Conservation (phyloP, 306 rosid genomes). For the Rubus parviflorus region DNA sequence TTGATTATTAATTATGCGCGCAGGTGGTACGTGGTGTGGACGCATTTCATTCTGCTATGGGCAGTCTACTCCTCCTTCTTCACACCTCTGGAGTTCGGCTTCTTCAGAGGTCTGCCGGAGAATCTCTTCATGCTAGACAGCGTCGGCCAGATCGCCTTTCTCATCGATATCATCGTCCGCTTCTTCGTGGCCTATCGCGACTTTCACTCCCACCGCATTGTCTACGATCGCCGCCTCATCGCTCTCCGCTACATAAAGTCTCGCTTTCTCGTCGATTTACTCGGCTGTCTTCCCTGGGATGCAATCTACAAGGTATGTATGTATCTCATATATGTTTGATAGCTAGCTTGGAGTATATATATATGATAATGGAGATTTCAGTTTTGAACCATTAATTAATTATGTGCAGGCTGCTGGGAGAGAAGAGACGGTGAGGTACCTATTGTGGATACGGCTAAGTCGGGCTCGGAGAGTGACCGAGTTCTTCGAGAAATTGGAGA, state of each 20-base stretch:
- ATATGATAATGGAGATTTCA: not conserved
- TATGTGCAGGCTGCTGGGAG: slow-evolving; percentile 42
- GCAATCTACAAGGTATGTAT: slow-evolving; percentile 51
- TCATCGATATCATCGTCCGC: slow-evolving; percentile 46
- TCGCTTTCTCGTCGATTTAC: slow-evolving; percentile 51
- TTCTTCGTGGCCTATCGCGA: slow-evolving; percentile 57
- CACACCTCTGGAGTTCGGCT: slow-evolving; percentile 72
- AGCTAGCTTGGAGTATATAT: too few relatives aligned
- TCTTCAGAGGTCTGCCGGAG: slow-evolving; percentile 62
- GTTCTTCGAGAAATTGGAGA: slow-evolving; percentile 53
- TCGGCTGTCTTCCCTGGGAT: slow-evolving; percentile 68
- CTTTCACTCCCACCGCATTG: slow-evolving; percentile 41
- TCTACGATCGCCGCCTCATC: slow-evolving; percentile 39
- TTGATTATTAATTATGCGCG: not conserved
- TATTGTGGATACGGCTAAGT: slow-evolving; percentile 55
- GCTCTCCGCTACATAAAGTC: slow-evolving; percentile 58
- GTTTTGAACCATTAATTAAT: not conserved
- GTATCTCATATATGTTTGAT: not conserved
- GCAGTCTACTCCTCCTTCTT: slow-evolving; percentile 69
- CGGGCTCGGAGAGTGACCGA: slow-evolving; percentile 52
- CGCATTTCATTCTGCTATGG: slow-evolving; percentile 61
- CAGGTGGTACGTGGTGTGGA: slow-evolving; percentile 67
- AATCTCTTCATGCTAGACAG: slow-evolving; percentile 64
- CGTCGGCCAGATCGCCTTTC: slow-evolving; percentile 60
- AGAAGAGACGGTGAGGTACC: slow-evolving; percentile 47